Percentiles rank a stretch among this genome's conserved stretches.
Evolutionary conservation across 208 protist genomes (phyloP).

Genomic region (Polymyxa betae): DNA sequence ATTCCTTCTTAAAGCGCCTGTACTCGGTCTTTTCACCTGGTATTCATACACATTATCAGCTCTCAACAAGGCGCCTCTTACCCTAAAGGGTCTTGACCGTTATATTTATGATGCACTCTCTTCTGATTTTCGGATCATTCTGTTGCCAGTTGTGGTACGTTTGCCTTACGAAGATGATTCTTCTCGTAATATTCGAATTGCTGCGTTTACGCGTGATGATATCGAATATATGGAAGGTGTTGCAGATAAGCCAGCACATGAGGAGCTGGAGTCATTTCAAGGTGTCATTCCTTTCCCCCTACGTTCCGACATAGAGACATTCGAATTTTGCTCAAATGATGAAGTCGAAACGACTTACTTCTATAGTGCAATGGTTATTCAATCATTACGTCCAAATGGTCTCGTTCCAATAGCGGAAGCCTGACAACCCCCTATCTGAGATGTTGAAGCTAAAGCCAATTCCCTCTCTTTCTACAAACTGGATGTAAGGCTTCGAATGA

Average conservation of each 20-base stretch:
- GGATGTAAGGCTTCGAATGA: no score
- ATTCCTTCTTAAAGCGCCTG: neutral
- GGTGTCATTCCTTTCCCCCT: neutral
- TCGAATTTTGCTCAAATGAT: slow-evolving; percentile 29
- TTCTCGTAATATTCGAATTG: neutral
- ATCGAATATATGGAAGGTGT: slow-evolving; percentile 51
- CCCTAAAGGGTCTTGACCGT: slow-evolving; percentile 32
- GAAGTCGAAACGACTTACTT: slow-evolving; percentile 48
- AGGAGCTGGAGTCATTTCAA: neutral
- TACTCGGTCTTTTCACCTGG: slow-evolving; percentile 20
- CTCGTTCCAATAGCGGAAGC: neutral
- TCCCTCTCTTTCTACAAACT: no score
- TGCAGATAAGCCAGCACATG: neutral
- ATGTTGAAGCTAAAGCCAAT: no score
- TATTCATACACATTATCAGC: slow-evolving; percentile 44
- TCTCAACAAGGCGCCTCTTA: neutral
- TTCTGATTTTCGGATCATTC: neutral
- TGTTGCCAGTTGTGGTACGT: neutral
- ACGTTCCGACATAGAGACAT: neutral
- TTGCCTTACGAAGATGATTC: slow-evolving; percentile 41
- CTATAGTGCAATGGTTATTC: slow-evolving; percentile 1
- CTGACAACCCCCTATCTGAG: neutral
- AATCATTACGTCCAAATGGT: neutral
- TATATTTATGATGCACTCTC: neutral
- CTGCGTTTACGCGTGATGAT: slow-evolving; percentile 21